Evolutionary conservation across 352 stramenopile genomes (phyloP), one percentile per base, ranked within the genome.

Genomic region (Phytophthora pluvialis): DNA sequence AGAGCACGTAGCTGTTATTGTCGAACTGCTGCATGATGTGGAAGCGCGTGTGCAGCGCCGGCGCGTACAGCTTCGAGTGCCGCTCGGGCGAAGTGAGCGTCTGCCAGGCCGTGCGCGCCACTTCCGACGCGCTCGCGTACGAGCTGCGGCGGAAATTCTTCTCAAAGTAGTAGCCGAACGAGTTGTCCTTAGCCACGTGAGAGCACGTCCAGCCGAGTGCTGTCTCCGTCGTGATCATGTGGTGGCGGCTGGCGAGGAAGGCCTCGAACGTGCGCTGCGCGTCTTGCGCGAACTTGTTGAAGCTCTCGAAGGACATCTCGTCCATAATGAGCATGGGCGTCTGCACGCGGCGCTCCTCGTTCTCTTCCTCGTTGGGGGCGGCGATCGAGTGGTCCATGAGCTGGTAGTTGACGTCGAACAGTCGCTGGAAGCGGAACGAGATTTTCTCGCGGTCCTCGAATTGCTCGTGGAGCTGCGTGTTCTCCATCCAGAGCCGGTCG

Each of bases 401-500:
- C 47, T 85, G 76, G 49, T 85, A 85, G 53, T 85, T 85, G 36
- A 85, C 73, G 43, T 85, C 73, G 45, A 85, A 85, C 21, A 85
- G 76, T 16, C 76, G 71, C 59, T 85, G 76, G 33, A 85, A 72
- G 21, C 76, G 73, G 64, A 80, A 85, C 32, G 67, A 73, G 31
- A 77, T 64, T 63, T 85, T 85, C 71, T 85, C 76, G 26, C 76
- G 76, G 33, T 85, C 76, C 39, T 85, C 76, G 28, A 85, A 85
- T 26, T 78, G 49, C 35, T 79, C 73, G 43, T 82, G 76, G 39
- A 82, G 73, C 71, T 80, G 73, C 55, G 75, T 77, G 36, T 85
- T 85, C 58, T 85, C 76, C 51, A 74, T 57, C 76, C 76, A 85
- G 40, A 85, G 71, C 38, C 68, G 70, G 49, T 85, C 76, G n/a